These are phyloP conservation scores for Fusarium domesticum DNA, from an alignment of 2,329 filamentous ascomycete species.

Conservation along the genomic window DNA sequence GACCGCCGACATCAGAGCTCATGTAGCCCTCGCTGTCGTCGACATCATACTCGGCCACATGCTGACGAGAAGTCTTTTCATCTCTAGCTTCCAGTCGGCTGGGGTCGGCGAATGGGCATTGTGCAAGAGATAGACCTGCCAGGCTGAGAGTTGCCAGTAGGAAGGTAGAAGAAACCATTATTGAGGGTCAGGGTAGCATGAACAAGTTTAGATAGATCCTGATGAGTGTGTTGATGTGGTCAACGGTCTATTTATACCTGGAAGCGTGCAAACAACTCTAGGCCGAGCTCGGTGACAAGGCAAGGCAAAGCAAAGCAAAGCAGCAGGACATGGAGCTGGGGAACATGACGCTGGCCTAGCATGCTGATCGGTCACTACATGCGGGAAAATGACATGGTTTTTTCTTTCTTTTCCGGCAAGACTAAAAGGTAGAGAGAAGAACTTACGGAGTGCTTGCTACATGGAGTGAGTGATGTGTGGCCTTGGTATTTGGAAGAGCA, in stretches of 20 bases:
- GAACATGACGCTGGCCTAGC: neutral
- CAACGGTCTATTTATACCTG: neutral
- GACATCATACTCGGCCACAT: slow-evolving; percentile 39
- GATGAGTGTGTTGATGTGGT: neutral
- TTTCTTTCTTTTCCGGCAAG: no score
- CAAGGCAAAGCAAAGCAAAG: neutral
- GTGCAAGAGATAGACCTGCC: slow-evolving; percentile 26
- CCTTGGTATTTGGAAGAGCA: no score
- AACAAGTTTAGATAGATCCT: neutral
- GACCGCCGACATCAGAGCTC: slow-evolving; percentile 66
- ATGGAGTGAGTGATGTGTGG: no score
- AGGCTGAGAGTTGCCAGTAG: slow-evolving; percentile 27
- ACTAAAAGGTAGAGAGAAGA: no score
- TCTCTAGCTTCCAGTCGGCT: slow-evolving; percentile 25
- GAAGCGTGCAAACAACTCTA: neutral
- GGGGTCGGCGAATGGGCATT: slow-evolving; percentile 37
- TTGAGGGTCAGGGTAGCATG: slow-evolving; percentile 1
- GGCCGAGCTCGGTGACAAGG: neutral
- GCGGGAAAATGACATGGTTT: no score
- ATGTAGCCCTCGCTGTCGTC: slow-evolving; percentile 55
- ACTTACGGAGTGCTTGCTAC: no score
- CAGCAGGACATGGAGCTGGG: neutral
- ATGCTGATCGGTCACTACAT: neutral
- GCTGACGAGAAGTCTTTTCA: slow-evolving; percentile 30
- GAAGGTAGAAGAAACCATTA: slow-evolving; percentile 28